These are phyloP conservation scores for Suillus tomentosus DNA, from an alignment of 768 basidiomycete genomes.

Conservation along the genomic window DNA sequence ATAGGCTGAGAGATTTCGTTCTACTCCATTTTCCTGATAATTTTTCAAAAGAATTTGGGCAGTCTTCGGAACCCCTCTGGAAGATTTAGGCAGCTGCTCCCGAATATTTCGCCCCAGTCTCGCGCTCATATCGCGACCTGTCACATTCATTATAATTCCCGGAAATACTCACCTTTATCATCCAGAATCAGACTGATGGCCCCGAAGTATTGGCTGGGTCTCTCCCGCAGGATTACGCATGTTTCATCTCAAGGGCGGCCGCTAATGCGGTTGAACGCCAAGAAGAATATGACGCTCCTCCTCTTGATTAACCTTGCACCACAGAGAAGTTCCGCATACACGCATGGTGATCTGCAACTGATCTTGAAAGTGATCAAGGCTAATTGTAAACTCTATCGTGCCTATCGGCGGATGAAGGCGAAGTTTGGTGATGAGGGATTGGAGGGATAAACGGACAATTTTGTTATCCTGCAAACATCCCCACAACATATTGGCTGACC, in stretches of 20 bases:
- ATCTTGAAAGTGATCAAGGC: constrained; percentile 28
- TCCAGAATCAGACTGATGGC: constrained; percentile 27
- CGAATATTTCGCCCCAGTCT: constrained; percentile 17
- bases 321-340: constrained; percentile 23
- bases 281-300: constrained; percentile 11
- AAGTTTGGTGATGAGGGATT: constrained; percentile 10
- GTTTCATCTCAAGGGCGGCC: constrained; percentile 20
- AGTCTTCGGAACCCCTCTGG: not conserved
- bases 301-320: constrained; percentile 19
- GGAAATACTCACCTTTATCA: constrained; percentile 23
- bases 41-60: not conserved
- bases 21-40: not conserved
- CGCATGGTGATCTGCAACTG: constrained; percentile 16
- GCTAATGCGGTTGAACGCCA: constrained; percentile 11
- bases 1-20: not conserved
- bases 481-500: constrained; percentile 93
- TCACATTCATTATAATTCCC: constrained; percentile 18
- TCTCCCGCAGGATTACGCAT: constrained; percentile 21
- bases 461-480: constrained; percentile 81
- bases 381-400: constrained; percentile 42
- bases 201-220: constrained; percentile 15
- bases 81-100: not conserved
- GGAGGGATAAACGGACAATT: constrained; percentile 17
- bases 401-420: constrained; percentile 5
- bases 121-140: constrained; percentile 29